Base-by-base conservation (phyloP, 805 yeast species). In the Candida rishiriensis region DNA sequence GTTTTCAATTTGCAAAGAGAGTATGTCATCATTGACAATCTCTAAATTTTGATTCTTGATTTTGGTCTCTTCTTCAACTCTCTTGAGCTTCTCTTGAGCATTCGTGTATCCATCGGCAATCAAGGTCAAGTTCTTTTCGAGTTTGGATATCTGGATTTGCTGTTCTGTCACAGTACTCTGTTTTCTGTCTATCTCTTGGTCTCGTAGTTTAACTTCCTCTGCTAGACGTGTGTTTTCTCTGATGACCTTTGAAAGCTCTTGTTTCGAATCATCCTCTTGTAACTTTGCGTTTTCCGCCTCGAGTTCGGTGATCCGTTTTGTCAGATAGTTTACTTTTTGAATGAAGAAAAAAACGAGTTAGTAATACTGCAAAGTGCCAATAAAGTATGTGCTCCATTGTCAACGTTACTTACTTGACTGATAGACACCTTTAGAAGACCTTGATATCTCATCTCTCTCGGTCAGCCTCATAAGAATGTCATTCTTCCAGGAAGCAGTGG, bases 1-100 rank as follows among this genome's bases (percentile, higher is more conserved):
- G 43, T 67, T 70, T 53, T 76, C 81, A 36, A 78, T 73, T 53
- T 75, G 76, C 30, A 66, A 54, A 15, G 76, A 68, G 41, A 78
- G 57, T 7, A 73, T 55, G 49, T 75, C 78, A 50, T 78, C 83
- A 47, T 76, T 77, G 29, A 74, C 63, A 8, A 73, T 54, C 41
- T 75, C 80, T 29, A 77, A 64, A 28, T 73, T 68, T 46, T 70
- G 69, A 47, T 70, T 69, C 54, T 72, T 76, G 44, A 60, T 38
- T n/a, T 43, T 49, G n/a, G 55, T 42, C 40, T 66, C 71, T 41
- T 66, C 70, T 39, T 56, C 55, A 12, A 58, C 34, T 16, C 56
- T 44, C 3, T 12, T 35, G 34, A 43, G 34, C 26, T 48, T 57
- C 1, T 53, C 51, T 15, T 54, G 59, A 8, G 59, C 35, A 26